Evolutionary conservation across 805 yeast genomes (phyloP).

Genomic region (Candida sanyiensis): DNA sequence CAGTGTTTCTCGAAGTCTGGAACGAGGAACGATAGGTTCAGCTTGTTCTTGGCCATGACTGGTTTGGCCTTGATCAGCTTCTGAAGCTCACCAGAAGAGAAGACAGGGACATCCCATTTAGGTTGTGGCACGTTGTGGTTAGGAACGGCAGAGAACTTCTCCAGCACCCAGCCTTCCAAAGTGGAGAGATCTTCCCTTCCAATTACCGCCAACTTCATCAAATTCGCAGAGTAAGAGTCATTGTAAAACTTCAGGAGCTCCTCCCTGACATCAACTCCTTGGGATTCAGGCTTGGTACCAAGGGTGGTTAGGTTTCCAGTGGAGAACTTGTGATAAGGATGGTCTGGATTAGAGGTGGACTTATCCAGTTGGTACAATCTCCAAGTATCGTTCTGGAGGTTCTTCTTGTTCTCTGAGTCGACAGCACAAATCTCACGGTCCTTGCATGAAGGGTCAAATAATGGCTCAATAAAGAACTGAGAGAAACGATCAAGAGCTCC

Average conservation of each 20-base stretch:
- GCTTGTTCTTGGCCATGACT: conserved; percentile 67
- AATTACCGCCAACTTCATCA: conserved; percentile 81
- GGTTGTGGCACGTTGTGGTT: conserved; percentile 34
- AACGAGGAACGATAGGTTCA: conserved; percentile 63
- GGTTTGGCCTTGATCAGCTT: conserved; percentile 66
- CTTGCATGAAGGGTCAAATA: conserved; percentile 67
- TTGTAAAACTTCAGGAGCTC: conserved; percentile 72
- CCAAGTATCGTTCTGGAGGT: conserved; percentile 86
- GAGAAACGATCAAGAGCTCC: conserved; percentile 92
- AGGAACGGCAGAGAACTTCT: conserved; percentile 57
- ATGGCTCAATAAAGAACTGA: conserved; percentile 84
- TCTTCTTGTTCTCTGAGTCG: conserved; percentile 93
- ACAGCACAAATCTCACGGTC: conserved; percentile 93
- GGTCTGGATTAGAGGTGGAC: conserved; percentile 61
- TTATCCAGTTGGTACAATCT: conserved; percentile 81
- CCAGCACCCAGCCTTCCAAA: conserved; percentile 63
- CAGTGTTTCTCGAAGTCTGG: conserved; percentile 73
- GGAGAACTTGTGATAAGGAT: conserved; percentile 83
- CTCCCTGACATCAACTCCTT: conserved; percentile 72
- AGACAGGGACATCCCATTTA: conserved; percentile 42
- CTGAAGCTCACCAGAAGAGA: conserved; percentile 42
- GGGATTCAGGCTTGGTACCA: conserved; percentile 52
- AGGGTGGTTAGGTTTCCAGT: conserved; percentile 84
- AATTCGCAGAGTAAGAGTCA: conserved; percentile 70
- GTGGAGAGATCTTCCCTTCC: conserved; percentile 77